phyloP scores from a whole-genome alignment of 2,329 filamentous ascomycete species.

The Claviceps arundinis region DNA sequence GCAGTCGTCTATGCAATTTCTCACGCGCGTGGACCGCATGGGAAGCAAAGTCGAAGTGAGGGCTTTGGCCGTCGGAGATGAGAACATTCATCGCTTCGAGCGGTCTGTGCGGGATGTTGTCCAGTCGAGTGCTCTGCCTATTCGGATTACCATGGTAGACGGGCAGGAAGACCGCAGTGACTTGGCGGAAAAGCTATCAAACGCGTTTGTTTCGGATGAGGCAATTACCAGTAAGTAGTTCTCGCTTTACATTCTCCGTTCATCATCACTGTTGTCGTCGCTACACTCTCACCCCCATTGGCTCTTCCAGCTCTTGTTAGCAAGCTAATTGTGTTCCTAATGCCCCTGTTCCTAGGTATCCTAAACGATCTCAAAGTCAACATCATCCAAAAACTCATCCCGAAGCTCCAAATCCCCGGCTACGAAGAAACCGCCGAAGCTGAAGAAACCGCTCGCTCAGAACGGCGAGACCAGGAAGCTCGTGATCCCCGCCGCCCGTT shows the following conservation, averaged over 20 bases:
- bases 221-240: slow-evolving; percentile 38
- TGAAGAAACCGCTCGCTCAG: slow-evolving; percentile 27
- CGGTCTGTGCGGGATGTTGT: slow-evolving; percentile 60
- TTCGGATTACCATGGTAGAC: slow-evolving; percentile 38
- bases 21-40: slow-evolving; percentile 70
- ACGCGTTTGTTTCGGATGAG: slow-evolving; percentile 60
- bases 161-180: slow-evolving; percentile 35
- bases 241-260: too few relatives aligned
- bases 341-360: slow-evolving; percentile 34
- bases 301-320: too few relatives aligned
- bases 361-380: slow-evolving; percentile 60
- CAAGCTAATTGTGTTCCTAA: not conserved
- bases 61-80: slow-evolving; percentile 65
- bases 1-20: slow-evolving; percentile 72
- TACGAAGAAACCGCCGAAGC: slow-evolving; percentile 50
- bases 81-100: slow-evolving; percentile 69
- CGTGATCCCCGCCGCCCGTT: slow-evolving; percentile 20
- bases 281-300: too few relatives aligned
- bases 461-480: slow-evolving; percentile 27
- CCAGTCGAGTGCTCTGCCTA: slow-evolving; percentile 41
- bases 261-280: too few relatives aligned
- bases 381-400: slow-evolving; percentile 74
- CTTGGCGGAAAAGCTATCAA: slow-evolving; percentile 34
- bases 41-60: slow-evolving; percentile 75
- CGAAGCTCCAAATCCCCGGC: slow-evolving; percentile 62